Evolutionary conservation across 345 rosid species (phyloP), one percentile per base, ranked within the genome.

Genomic region (Schrenkiella parvula): DNA sequence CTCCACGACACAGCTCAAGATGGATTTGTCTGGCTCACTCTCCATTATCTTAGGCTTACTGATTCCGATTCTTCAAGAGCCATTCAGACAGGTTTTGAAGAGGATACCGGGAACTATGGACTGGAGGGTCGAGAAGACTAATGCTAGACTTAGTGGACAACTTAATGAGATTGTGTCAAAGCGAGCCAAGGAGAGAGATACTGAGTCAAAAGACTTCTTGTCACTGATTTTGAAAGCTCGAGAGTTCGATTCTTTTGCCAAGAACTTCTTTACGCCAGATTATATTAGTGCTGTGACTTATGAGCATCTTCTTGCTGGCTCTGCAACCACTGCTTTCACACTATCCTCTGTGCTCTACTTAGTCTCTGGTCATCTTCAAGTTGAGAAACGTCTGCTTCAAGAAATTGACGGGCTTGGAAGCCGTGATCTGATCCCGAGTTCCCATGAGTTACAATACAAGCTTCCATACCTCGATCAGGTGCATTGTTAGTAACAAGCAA

Each of bases 231-330:
- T 89, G 73, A 85, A 68, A 41, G 89, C 96, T 21, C 78, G 88
- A 79, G 95, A 93, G 37, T 83, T 90, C 0, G 87, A 84, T 65
- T 76, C 77, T 38, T 71, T 68, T 43, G 70, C 89, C 2, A 78
- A 77, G 75, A 77, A 81, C n/a, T 66, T 81, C 60, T 86, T 91
- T 51, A 78, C 87, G 1, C 86, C 85, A 0, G 97, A 91, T 65
- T 88, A 91, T 55, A 72, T 93, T 1, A 89, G 97, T 37, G 97
- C 96, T 12, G 88, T 88, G 73, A 87, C 97, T 55, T 93, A 91
- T 23, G 97, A 93, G 75, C 98, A 93, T 64, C 87, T 93, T 63
- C 91, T 93, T 58, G 96, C 97, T 32, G 97, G 98, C 14, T 93
- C 98, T 10, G 87, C 90, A 6, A 93, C 98, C 6, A 93, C 96